phyloP scores from a whole-genome alignment of 345 rosid genomes.

The Kandelia obovata region DNA sequence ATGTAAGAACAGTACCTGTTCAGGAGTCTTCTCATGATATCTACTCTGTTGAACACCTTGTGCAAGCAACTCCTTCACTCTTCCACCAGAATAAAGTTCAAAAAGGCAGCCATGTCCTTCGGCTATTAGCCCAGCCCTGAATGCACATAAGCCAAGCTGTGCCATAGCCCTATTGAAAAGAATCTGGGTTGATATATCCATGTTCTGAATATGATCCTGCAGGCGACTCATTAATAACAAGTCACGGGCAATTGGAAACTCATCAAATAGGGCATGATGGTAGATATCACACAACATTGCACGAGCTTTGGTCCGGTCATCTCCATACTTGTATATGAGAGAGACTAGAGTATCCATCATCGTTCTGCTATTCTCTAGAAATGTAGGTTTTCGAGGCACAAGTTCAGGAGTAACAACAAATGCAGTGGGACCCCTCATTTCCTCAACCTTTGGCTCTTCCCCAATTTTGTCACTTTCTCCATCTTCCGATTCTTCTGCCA shows the following conservation, averaged over 20 bases:
- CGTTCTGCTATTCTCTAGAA: slow-evolving; percentile 79
- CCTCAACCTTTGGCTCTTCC: slow-evolving; percentile 50
- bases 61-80: slow-evolving; percentile 92
- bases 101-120: slow-evolving; percentile 88
- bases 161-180: slow-evolving; percentile 97
- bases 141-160: slow-evolving; percentile 92
- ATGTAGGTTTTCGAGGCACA: slow-evolving; percentile 84
- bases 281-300: slow-evolving; percentile 97
- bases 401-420: slow-evolving; percentile 73
- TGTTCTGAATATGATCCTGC: slow-evolving; percentile 80
- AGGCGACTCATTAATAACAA: slow-evolving; percentile 88
- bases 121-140: slow-evolving; percentile 66
- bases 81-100: slow-evolving; percentile 87
- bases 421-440: slow-evolving; percentile 58
- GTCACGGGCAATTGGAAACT: slow-evolving; percentile 75
- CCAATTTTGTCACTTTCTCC: slow-evolving; percentile 36
- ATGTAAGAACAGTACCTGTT: slow-evolving; percentile 48
- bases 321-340: slow-evolving; percentile 84
- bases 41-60: slow-evolving; percentile 95
- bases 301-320: slow-evolving; percentile 95
- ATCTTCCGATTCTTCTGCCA: slow-evolving; percentile 62
- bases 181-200: slow-evolving; percentile 92
- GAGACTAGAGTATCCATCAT: slow-evolving; percentile 85
- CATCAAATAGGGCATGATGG: slow-evolving; percentile 78
- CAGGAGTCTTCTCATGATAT: slow-evolving; percentile 94